phyloP scores from a whole-genome alignment of 108 stramenopile genomes.

The Fragilaria crotonensis region DNA sequence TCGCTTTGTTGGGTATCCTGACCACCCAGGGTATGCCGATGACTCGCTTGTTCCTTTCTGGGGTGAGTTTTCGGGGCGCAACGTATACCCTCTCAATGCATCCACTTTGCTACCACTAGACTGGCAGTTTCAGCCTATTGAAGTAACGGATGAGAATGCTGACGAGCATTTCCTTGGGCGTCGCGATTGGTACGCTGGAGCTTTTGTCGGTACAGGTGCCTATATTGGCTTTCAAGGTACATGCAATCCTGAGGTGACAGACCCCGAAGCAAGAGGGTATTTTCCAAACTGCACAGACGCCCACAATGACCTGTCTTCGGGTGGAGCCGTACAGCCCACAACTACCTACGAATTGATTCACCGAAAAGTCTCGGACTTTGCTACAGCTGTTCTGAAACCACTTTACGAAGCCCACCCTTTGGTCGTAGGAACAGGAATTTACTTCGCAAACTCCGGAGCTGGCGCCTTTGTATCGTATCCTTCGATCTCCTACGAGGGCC shows the following conservation, averaged over 20 bases:
- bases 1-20: conserved; percentile 46
- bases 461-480: conserved; percentile 35
- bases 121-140: conserved; percentile 21
- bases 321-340: conserved; percentile 37
- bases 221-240: conserved; percentile 32
- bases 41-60: conserved; percentile 38
- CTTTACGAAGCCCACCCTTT: conserved; percentile 29
- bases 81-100: conserved; percentile 18
- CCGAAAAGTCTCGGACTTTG: conserved; percentile 20
- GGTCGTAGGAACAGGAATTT: conserved; percentile 24
- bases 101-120: conserved; percentile 22
- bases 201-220: conserved; percentile 23
- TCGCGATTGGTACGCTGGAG: background rate
- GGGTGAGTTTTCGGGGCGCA: conserved; percentile 13
- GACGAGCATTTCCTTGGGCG: conserved; percentile 23
- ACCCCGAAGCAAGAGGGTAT: conserved; percentile 13
- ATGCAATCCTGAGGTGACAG: conserved; percentile 31
- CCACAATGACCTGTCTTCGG: conserved; percentile 38
- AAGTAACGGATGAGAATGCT: conserved; percentile 24
- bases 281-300: conserved; percentile 51
- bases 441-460: conserved; percentile 38
- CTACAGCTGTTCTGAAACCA: conserved; percentile 32
- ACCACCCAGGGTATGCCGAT: conserved; percentile 9
- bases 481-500: conserved; percentile 11
- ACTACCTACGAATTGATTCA: conserved; percentile 16